Base-by-base conservation (phyloP, 192 early-diverging fungal genomes). In the Paraglomus occultum region DNA sequence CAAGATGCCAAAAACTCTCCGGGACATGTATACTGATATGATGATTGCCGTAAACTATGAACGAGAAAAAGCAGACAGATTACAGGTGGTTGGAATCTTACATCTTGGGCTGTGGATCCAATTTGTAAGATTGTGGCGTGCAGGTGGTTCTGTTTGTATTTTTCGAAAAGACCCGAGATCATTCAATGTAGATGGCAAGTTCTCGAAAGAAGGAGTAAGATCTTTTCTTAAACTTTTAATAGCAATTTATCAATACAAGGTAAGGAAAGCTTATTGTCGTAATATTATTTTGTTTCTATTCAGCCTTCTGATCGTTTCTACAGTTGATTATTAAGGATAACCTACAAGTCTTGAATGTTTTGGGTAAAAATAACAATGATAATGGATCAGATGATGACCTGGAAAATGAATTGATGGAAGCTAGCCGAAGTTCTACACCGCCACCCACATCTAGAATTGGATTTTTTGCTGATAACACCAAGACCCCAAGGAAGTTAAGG, bases 101-200 rank as follows among this genome's bases (percentile, higher is more conserved):
- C 61, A 48, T 23, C 3, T 48, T 22, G 9, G 57, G 6, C 42
- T 59, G 42, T 40, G 57, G 39, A 15, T 59, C 42, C 38, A 59
- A 14, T 0, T 11, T 59, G 4, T 14, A 14, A 59, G 9, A 40
- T 1, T 59, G 8, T 59, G 57, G 38, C 31, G 8, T 59, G 38
- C 31, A 40, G 57, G 39, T 14, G 38, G 57, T 3, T 59, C 8
- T n/a, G 54, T 67, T n/a, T 53, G 50, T 0, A 67, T 67, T 44
- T 67, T 67, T 44, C 49, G 51, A 1, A 67, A 67, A 67, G 65
- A 67, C 10, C 50, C 65, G 3, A n/a, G 3, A 67, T 67, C 51
- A 44, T 45, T n/a, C 17, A 23, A 67, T 20, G 48, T 67, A 44
- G 38, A 42, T 51, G 54, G 65, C 18, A 67, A 44, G 39, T 67